Evolutionary conservation across 2,329 filamentous ascomycete genomes (phyloP), one percentile per base, ranked within the genome.

Genomic region (Grosmannia penicillata): DNA sequence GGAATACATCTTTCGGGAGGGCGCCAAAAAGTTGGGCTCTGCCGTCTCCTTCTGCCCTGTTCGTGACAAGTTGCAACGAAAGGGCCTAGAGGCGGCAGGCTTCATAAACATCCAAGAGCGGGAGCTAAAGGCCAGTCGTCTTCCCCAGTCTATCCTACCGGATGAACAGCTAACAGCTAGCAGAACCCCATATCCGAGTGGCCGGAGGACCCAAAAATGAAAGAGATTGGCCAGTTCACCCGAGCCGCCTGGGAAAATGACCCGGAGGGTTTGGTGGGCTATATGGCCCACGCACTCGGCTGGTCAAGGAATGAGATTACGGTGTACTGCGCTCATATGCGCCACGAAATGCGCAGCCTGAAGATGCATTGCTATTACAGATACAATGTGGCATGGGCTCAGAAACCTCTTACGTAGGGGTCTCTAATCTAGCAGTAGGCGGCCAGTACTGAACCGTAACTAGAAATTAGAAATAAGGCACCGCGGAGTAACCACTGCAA

Each of bases 181-280:
- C 17, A 37, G 33, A 30, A 53, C 15, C 51, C 53, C 0, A 40
- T 53, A 3, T 55, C 54, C 0, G 38, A 44, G 1, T 62, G 59
- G 59, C 52, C 55, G 2, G 51, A 51, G 7, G 53, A 60, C 33
- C 47, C 46, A 9, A 43, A 49, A n/a, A 22, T 48, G 31, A 50
- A 46, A 43, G 35, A 24, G 23, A 25, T 34, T 23, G 32, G 32
- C 8, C 32, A 34, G 8, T 34, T 34, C 9, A 24, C 32, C 32
- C 32, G 32, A 23, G 4, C n/a, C 21, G 21, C 21, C 7, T 29
- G 21, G 14, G 33, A 36, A 17, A 15, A 23, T 13, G 44, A 46
- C 35, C n/a, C 41, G 18, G 44, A 46, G 35, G 45, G 46, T 14
- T 36, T 37, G 11, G 36, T 45, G 11, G 19, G 41, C 26, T 42